Conservation (phyloP, 257 asterid species). For the Solanum infundibuliforme region DNA sequence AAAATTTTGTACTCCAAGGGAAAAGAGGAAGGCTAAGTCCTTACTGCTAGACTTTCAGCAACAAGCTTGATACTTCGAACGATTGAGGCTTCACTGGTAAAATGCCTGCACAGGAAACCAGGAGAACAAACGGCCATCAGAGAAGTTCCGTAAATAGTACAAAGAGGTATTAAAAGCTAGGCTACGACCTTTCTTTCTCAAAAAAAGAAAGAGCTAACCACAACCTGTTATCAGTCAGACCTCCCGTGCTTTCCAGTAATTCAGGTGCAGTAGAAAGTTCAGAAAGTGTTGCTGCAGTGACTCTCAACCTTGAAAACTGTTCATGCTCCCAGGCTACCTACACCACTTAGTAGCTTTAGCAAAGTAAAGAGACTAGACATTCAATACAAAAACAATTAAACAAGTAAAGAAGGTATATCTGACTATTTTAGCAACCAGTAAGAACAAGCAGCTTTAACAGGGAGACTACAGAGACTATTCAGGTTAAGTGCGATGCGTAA, state of each 20-base stretch:
- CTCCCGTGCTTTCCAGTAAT: slow-evolving; percentile 67
- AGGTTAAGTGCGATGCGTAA: not conserved
- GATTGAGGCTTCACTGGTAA: slow-evolving; percentile 51
- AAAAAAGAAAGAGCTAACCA: not conserved
- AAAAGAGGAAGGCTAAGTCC: slow-evolving; percentile 7
- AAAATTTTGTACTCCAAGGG: not conserved
- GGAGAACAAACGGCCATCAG: slow-evolving; percentile 5
- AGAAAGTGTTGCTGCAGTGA: slow-evolving; percentile 90
- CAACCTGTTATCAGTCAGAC: slow-evolving; percentile 73
- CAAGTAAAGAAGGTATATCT: not conserved
- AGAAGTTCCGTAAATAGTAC: not conserved
- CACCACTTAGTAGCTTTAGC: slow-evolving; percentile 26
- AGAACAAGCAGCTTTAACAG: not conserved
- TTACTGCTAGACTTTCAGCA: slow-evolving; percentile 91
- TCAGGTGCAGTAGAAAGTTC: slow-evolving; percentile 75
- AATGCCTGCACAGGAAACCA: slow-evolving; percentile 33
- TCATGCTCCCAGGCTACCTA: slow-evolving; percentile 99
- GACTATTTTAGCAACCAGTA: not conserved
- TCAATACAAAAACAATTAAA: not conserved
- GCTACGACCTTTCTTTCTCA: not conserved
- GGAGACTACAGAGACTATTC: not conserved
- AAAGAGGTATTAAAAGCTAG: not conserved
- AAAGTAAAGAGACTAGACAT: not conserved
- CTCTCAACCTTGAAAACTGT: slow-evolving; percentile 79
- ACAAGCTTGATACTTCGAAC: slow-evolving; percentile 66